Evolutionary conservation across 139 green algal genomes (phyloP).

Genomic region (Chlorella vulgaris): DNA sequence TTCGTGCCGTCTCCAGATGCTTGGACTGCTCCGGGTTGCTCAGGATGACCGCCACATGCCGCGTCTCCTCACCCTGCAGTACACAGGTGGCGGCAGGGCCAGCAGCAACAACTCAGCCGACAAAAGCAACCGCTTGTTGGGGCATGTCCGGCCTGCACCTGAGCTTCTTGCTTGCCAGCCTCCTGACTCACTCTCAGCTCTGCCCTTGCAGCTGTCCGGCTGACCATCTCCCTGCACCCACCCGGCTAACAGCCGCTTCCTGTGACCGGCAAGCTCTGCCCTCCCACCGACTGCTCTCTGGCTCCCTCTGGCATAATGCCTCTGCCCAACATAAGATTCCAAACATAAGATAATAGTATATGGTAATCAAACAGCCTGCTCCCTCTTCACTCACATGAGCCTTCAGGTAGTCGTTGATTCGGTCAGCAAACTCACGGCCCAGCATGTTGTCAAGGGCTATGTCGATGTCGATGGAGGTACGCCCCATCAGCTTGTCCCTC

Average conservation of each 20-base stretch:
- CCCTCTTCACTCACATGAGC: constrained; percentile 43
- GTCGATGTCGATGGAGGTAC: constrained; percentile 92
- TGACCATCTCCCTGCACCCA: too few relatives aligned
- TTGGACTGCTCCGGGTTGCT: constrained; percentile 98
- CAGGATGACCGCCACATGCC: constrained; percentile 86
- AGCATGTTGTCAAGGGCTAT: constrained; percentile 94
- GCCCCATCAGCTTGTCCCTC: constrained; percentile 93
- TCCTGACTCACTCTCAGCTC: not conserved
- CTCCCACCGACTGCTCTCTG: not conserved
- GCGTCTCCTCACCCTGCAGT: constrained; percentile 53
- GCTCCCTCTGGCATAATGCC: too few relatives aligned
- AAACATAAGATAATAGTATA: too few relatives aligned
- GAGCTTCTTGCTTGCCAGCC: too few relatives aligned
- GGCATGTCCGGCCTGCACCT: too few relatives aligned
- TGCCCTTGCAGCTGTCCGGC: too few relatives aligned
- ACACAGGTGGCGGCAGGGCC: not conserved
- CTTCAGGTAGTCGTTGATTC: constrained; percentile 84
- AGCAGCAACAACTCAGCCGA: not conserved
- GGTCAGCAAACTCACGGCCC: constrained; percentile 87
- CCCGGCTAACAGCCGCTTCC: not conserved
- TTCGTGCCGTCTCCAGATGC: constrained; percentile 97
- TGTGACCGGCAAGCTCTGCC: not conserved
- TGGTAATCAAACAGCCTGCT: constrained; percentile 22
- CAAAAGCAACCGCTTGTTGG: too few relatives aligned
- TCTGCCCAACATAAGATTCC: too few relatives aligned